phyloP scores from a whole-genome alignment of 768 basidiomycete genomes.

The Kwoniella bestiolae region DNA sequence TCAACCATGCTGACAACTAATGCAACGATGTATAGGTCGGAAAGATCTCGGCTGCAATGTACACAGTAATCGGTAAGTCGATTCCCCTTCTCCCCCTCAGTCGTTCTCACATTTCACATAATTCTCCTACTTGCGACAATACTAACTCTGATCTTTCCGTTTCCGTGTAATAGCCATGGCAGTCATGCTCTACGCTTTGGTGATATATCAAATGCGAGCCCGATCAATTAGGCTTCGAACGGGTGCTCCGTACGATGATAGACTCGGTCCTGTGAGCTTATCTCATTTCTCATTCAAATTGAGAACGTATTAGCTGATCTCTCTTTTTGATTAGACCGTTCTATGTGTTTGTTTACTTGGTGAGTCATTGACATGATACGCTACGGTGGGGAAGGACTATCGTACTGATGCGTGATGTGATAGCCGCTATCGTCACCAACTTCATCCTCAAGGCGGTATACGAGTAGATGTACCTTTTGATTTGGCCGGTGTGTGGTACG shows the following conservation, averaged over 20 bases:
- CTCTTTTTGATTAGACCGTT: slow-evolving; percentile 37
- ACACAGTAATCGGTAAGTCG: slow-evolving; percentile 87
- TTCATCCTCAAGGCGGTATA: slow-evolving; percentile 56
- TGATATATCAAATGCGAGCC: slow-evolving; percentile 96
- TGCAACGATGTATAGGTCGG: slow-evolving; percentile 69
- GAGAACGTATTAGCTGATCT: background rate
- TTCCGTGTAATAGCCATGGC: slow-evolving; percentile 71
- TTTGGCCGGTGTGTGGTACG: background rate
- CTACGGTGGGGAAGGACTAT: background rate
- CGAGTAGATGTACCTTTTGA: slow-evolving; percentile 33
- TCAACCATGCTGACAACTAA: slow-evolving; percentile 12
- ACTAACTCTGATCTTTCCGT: no score
- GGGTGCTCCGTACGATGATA: slow-evolving; percentile 93
- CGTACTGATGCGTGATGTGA: background rate
- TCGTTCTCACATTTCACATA: no score
- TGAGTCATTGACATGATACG: slow-evolving; percentile 9
- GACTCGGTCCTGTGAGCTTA: slow-evolving; percentile 81
- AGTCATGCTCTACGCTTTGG: slow-evolving; percentile 94
- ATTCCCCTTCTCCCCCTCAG: no score
- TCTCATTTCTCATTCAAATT: background rate
- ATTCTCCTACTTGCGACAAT: no score
- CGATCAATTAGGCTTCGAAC: slow-evolving; percentile 87
- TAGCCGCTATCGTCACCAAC: slow-evolving; percentile 56
- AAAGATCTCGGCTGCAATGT: slow-evolving; percentile 94
- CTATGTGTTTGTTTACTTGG: slow-evolving; percentile 52